Evolutionary conservation across 768 basidiomycete species (phyloP).

Genomic region (Termitomyces sp.): DNA sequence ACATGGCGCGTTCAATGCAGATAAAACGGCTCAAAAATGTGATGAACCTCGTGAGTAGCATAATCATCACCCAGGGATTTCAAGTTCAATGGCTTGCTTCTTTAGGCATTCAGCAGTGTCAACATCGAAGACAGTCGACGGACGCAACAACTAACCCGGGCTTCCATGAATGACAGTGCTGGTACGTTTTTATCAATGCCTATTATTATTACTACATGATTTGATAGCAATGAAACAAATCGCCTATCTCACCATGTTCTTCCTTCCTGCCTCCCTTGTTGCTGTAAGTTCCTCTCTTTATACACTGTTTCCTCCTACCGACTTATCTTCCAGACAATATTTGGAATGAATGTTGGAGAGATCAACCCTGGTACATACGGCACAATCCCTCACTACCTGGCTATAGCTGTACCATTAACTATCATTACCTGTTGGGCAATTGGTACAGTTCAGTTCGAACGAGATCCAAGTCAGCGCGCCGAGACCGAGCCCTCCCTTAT

Average conservation of each 20-base stretch:
- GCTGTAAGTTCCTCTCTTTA: slow-evolving; percentile 27
- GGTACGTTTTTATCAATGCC: slow-evolving; percentile 21
- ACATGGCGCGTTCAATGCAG: slow-evolving; percentile 38
- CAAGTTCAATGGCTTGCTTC: neutral
- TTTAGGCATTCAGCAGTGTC: slow-evolving; percentile 44
- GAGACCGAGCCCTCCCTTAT: slow-evolving; percentile 5
- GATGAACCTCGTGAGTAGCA: slow-evolving; percentile 39
- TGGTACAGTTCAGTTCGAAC: slow-evolving; percentile 40
- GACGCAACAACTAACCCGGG: slow-evolving; percentile 38
- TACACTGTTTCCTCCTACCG: neutral
- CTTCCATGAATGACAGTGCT: slow-evolving; percentile 40
- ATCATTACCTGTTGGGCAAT: slow-evolving; percentile 43
- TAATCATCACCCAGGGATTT: neutral
- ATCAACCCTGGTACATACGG: slow-evolving; percentile 29
- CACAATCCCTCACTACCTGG: slow-evolving; percentile 37
- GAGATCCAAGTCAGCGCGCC: neutral
- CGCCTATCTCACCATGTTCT: slow-evolving; percentile 59
- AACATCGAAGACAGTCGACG: slow-evolving; percentile 45
- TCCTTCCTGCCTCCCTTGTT: slow-evolving; percentile 53
- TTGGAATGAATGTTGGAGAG: slow-evolving; percentile 55
- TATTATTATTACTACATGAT: neutral
- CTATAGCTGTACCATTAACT: slow-evolving; percentile 38
- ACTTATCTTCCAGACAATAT: slow-evolving; percentile 34
- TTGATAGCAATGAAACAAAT: slow-evolving; percentile 47
- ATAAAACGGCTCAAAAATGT: slow-evolving; percentile 46